Evolutionary conservation across 2,329 filamentous ascomycete genomes (phyloP), one percentile per base, ranked within the genome.

Genomic region (Colletotrichum gigasporum): DNA sequence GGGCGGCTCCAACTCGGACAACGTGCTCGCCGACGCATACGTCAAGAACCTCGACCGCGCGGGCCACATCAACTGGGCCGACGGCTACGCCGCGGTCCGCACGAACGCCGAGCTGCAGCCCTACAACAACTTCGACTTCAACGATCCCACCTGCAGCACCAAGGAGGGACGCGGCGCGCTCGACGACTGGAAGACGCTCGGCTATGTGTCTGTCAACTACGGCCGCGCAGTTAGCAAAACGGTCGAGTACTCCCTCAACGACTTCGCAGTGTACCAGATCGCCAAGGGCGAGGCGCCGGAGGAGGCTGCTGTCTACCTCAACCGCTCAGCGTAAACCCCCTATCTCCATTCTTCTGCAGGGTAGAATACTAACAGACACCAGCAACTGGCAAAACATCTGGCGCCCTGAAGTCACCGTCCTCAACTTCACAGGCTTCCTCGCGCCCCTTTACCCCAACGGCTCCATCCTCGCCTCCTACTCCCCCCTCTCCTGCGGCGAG

Each of bases 381-480:
- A 65, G 58, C 1, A 85, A 87, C 16, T 90, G 87, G 87, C 81
- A 85, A 20, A 87, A 85, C 52, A 85, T 88, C 52, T 90, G 85
- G 86, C 82, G 86, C 44, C 63, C 78, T 0, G 73, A 81, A 1
- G 82, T 82, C 2, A 75, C 83, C 0, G 80, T 79, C 2, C 66
- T 74, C 1, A 75, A 77, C 39, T 87, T 86, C 69, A 80, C 77
- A 0, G 87, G 87, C 2, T 90, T 89, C 69, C 76, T 89, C 9
- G 84, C 86, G 2, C 87, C 87, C 0, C 79, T 81, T 2, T 75
- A 79, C 39, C 72, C 80, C 2, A 80, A 85, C 30, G 85, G 85
- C 1, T 80, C 79, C 56, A 71, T 72, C 26, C 74, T 73, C 2
- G 51, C 71, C 12, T 69, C 62, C 2, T 85, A 85, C 51, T 79